Conservation (phyloP, 345 rosid genomes). For the Eucalyptus fibrosa region DNA sequence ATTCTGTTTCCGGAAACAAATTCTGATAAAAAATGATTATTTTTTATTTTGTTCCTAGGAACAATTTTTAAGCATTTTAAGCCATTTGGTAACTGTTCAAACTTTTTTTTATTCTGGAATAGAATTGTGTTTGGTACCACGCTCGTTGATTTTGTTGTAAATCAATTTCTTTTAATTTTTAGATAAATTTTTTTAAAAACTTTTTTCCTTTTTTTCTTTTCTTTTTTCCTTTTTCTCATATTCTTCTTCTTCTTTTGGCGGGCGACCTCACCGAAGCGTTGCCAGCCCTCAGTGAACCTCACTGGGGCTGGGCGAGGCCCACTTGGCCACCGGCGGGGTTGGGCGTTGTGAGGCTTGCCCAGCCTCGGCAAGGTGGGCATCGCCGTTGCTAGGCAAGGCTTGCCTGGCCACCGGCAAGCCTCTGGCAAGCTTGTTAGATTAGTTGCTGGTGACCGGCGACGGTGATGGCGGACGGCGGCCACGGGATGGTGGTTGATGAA, state of each 20-base stretch:
- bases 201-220: no score
- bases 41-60: fast-evolving
- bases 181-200: no score
- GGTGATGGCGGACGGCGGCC: fast-evolving
- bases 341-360: no score
- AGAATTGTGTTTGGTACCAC: fast-evolving
- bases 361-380: fast-evolving
- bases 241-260: no score
- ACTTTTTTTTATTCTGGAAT: fast-evolving
- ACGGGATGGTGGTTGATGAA: no score
- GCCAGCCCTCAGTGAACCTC: fast-evolving
- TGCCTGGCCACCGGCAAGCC: no score
- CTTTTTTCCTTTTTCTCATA: no score
- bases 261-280: fast-evolving
- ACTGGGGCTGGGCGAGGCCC: fast-evolving
- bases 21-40: fast-evolving
- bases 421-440: fast-evolving
- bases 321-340: fast-evolving
- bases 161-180: no score
- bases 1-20: fast-evolving
- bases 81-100: no score
- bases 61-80: no score
- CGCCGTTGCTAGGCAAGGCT: no score
- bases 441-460: fast-evolving
- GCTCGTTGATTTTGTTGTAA: fast-evolving